Percentiles rank a stretch among this genome's conserved stretches.
Evolutionary conservation across 805 yeast species (phyloP).

Genomic region (Wickerhamiella vanderwaltii): DNA sequence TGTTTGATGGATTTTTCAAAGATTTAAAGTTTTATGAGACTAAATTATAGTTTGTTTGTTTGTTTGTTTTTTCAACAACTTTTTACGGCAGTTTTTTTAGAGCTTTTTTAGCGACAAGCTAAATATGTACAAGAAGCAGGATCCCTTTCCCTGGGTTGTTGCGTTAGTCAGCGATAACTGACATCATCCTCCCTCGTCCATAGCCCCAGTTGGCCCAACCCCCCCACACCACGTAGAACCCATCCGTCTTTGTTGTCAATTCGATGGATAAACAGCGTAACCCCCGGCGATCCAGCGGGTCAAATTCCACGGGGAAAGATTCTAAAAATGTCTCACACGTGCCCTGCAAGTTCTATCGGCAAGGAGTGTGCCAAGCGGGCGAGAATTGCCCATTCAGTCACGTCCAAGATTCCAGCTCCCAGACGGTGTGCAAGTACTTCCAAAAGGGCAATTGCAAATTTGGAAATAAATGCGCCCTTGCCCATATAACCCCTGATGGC

Average conservation of each 20-base stretch:
- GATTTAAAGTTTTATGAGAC: conserved; percentile 26
- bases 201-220: not conserved
- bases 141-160: no score
- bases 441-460: conserved; percentile 95
- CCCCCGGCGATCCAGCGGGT: conserved; percentile 7
- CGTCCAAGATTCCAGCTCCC: conserved; percentile 32
- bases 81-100: no score
- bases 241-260: not conserved
- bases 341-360: conserved; percentile 87
- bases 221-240: not conserved
- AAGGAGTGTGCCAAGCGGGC: conserved; percentile 95
- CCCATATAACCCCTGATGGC: conserved; percentile 83
- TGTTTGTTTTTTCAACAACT: no score
- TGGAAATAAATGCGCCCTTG: conserved; percentile 88
- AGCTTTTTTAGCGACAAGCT: no score
- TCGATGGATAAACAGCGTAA: conserved; percentile 9
- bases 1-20: conserved; percentile 37
- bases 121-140: no score
- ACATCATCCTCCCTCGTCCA: conserved; percentile 1
- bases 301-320: conserved; percentile 6
- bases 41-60: no score
- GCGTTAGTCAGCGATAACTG: not conserved
- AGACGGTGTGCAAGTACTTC: conserved; percentile 76
- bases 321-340: conserved; percentile 69
- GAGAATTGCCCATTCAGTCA: conserved; percentile 85